Evolutionary conservation across 73 alveolate genomes (phyloP), one percentile per base, ranked within the genome.

Genomic region (Uronychia setigera): DNA sequence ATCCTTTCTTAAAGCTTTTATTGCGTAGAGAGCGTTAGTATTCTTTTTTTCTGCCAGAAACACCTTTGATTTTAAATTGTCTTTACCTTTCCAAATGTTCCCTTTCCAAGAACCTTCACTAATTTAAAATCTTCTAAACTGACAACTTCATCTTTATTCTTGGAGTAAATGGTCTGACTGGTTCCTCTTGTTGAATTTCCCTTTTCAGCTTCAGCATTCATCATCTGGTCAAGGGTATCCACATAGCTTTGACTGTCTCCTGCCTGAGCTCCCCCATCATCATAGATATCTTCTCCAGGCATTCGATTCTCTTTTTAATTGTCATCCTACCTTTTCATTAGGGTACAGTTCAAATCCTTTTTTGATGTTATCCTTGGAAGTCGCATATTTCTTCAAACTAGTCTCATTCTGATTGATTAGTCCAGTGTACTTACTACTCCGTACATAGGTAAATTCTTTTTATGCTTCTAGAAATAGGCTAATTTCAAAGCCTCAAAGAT

Each of bases 51-150:
- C 95, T 0, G 91, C 98, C 26, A 93, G 87, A 92, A 93, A 87
- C 35, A 93, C 98, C 67, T 46, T 5, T 46, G n/a, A 11, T 46
- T 46, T 19, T 11, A 19, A 5, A 11, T 19, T 46, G n/a, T 19
- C 67, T 19, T 19, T 80, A 80, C 98, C 74, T 93, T 93, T 35
- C 98, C 98, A 83, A 87, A 94, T 34, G 94, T 88, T 26, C 98
- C 98, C 88, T 95, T 87, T 0, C 98, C 98, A 29, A 94, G 81
- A 74, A 95, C 96, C 80, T 92, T 95, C 30, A 86, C 87, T 31
- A 93, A 78, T 25, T 31, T 92, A 83, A 95, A 95, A 59, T 82
- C 89, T 74, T 30, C 83, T 78, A 82, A 83, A 5, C 84, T 28
- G 26, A 82, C 89, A 32, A 74, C 89, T 82, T 82, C 89, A 31